Base-by-base conservation (phyloP, 2,329 filamentous ascomycete genomes). In the Aureobasidium vineae region DNA sequence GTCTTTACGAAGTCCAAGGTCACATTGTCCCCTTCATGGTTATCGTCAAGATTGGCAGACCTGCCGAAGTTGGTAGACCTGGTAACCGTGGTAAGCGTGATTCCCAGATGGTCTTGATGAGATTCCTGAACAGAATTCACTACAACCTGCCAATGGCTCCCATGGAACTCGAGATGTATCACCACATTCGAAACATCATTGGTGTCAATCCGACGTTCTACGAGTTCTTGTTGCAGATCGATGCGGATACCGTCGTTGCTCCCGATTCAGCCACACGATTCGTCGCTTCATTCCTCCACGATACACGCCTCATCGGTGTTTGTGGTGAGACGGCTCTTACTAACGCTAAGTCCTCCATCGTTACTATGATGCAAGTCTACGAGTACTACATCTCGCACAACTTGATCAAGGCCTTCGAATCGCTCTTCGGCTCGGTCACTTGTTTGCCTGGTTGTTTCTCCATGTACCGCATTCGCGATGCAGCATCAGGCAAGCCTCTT, bases 371-470 rank as follows among this genome's bases (percentile, higher is more conserved):
- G 77, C 95, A 99, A 79, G 94, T 99, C 40, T 99, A 98, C 83
- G 94, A 99, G 79, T 99, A 99, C 84, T 99, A 93, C 82, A 99
- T 99, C 74, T 98, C 94, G 61, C 94, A 99, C 83, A 96, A 98
- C 77, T 80, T 99, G 72, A 89, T 91, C 72, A 98, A 99, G 81
- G 95, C 94, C 15, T 99, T 99, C 77, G 94, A 98, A 79, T 95
- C 90, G 80, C 84, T 99, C 73, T 99, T 99, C 75, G 95, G 94
- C 67, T 96, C 91, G 71, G 94, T 99, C 72, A 99, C 95, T 60
- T 99, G 95, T 85, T 83, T 99, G 75, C 95, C 95, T 28, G 95
- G 95, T 82, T 99, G 95, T 86, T 99, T 98, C 85, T 92, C 90
- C 73, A 99, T 99, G 95, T 99, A 97, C 80, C 90, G 95, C 72